Evolutionary conservation across 306 rosid species (phyloP).

Genomic region (Canavalia gladiata): DNA sequence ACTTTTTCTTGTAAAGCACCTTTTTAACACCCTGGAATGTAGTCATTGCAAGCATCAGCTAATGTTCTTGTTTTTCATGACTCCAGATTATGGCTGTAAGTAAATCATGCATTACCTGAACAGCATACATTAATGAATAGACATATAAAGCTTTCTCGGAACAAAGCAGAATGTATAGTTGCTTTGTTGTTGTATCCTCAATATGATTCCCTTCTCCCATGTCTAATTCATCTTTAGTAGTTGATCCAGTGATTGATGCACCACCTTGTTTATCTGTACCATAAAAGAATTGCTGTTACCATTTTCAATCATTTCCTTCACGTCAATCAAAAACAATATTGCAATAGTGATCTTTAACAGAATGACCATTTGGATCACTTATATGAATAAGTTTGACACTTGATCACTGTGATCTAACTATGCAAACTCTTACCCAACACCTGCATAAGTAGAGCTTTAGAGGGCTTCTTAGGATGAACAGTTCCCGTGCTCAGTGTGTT

Average conservation of each 20-base stretch:
- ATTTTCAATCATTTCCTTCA: slow-evolving; percentile 45
- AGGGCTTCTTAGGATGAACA: slow-evolving; percentile 92
- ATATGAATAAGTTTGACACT: neutral
- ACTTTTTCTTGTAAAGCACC: slow-evolving; percentile 89
- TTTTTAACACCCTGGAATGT: slow-evolving; percentile 80
- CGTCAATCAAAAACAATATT: slow-evolving; percentile 26
- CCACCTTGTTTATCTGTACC: slow-evolving; percentile 67
- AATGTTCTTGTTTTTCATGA: slow-evolving; percentile 23
- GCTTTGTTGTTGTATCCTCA: slow-evolving; percentile 65
- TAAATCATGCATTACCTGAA: slow-evolving; percentile 70
- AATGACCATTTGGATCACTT: slow-evolving; percentile 9
- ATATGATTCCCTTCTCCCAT: slow-evolving; percentile 51
- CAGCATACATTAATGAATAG: slow-evolving; percentile 74
- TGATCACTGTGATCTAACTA: slow-evolving; percentile 20
- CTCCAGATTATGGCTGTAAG: slow-evolving; percentile 2
- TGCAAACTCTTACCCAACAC: slow-evolving; percentile 69
- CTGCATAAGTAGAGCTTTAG: slow-evolving; percentile 85
- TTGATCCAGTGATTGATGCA: slow-evolving; percentile 43
- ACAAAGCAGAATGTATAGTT: slow-evolving; percentile 67
- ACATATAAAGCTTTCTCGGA: slow-evolving; percentile 89
- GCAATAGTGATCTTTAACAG: slow-evolving; percentile 32
- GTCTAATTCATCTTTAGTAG: slow-evolving; percentile 52
- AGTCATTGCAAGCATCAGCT: slow-evolving; percentile 33
- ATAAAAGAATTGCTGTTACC: neutral
- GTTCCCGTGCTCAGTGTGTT: slow-evolving; percentile 58